Evolutionary conservation across 2,329 filamentous ascomycete genomes (phyloP), one percentile per base, ranked within the genome.

Genomic region (Colletotrichum tabaci): DNA sequence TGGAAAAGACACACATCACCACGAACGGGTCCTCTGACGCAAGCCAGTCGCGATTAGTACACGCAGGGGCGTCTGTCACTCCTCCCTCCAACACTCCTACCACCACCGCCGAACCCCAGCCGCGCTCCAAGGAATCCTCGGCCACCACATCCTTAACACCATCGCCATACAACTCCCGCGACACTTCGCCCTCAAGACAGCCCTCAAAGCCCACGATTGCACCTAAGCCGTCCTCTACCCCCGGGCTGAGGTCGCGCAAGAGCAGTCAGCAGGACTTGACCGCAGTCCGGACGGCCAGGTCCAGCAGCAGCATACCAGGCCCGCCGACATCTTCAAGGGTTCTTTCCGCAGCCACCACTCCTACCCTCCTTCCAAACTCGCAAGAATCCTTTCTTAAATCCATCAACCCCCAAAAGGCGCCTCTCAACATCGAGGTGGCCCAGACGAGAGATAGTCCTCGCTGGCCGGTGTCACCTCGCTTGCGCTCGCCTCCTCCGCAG

Each of bases 401-500:
- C 65, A 87, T 91, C 55, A 87, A 88, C 73, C 89, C 92, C 16
- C 88, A 92, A 77, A 94, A 95, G 80, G 83, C 88, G 6, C 80
- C 84, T 30, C 78, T 84, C 73, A 78, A 81, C 61, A 79, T 84
- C 62, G 87, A 92, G 63, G 77, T 67, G 10, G 18, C 38, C 21
- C 71, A 80, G 61, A 74, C 86, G 50, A 87, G 80, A 77, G 88
- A 91, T 68, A 87, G 87, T 64, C 90, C 90, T 73, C 89, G 92
- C 81, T 96, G 93, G 93, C 93, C 94, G 35, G 83, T 92, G 73
- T 95, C 93, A 57, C 93, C 94, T 56, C 89, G 93, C 73, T 80
- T 96, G 74, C 93, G 92, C 79, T 95, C 94, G 9, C 94, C 94
- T 66, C 93, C 94, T 23, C 93, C 93, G 15, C 79, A 84, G 64